Percentiles rank a stretch among this genome's conserved stretches.
Evolutionary conservation across 768 basidiomycete species (phyloP).

Genomic region (Exsudoporus frostii): DNA sequence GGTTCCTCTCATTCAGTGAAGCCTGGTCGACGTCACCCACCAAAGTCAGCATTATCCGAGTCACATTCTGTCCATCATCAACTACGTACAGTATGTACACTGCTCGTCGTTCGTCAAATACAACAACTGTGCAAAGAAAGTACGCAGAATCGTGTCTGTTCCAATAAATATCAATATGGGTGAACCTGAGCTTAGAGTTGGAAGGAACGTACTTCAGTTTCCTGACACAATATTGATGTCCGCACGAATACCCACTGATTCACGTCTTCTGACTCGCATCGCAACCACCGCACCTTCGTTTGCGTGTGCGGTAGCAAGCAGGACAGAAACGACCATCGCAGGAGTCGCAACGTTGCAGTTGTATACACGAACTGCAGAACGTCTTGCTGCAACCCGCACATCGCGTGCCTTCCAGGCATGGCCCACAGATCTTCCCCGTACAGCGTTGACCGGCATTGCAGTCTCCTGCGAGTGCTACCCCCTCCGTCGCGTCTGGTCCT

Average conservation of each 20-base stretch:
- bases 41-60: not conserved
- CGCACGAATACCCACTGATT: not conserved
- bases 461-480: constrained; percentile 1
- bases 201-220: not conserved
- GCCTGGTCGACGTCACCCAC: not conserved
- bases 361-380: constrained; percentile 14
- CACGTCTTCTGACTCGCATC: not conserved
- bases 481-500: constrained; percentile 7
- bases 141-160: not conserved
- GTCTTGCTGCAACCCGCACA: constrained; percentile 13
- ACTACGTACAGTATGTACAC: not conserved
- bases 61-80: not conserved
- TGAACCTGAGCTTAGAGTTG: not conserved
- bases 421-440: constrained; percentile 8
- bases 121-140: not conserved
- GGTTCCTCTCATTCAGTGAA: not conserved
- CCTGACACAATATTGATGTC: not conserved
- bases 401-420: constrained; percentile 4
- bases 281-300: constrained; percentile 1
- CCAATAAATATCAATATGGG: not conserved
- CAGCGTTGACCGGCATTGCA: constrained; percentile 5
- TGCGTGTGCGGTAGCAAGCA: constrained; percentile 2
- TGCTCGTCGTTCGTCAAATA: not conserved
- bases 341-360: not conserved
- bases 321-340: constrained; percentile 10